Base-by-base conservation (phyloP, 441 rosid species). In the Adansonia grandidieri region DNA sequence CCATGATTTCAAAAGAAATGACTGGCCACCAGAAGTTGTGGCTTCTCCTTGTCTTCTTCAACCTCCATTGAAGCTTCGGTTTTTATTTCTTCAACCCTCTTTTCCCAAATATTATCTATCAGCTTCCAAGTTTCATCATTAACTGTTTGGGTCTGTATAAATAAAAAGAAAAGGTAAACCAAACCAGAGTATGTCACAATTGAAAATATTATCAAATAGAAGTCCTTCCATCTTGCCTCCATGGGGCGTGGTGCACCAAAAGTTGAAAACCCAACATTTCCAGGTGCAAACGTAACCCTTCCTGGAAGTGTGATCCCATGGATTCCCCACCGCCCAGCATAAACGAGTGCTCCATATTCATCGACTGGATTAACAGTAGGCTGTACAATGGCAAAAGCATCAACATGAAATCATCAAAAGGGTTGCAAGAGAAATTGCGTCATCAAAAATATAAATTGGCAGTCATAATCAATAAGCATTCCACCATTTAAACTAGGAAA, bases 291-390 rank as follows among this genome's bases (percentile, higher is more conserved):
- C 28, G 99, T 94, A 56, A 88, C 98, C 86, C 98, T 89, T 45
- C 98, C 99, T 0, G 99, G 98, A 63, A 94, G 95, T 1, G 94
- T 82, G 71, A 91, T 86, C 61, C 98, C 98, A 63, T 94, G 91
- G 77, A 92, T 87, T 67, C 98, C 99, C 99, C 98, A 96, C 82
- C 99, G 88, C 70, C 99, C 98, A 57, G 97, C 94, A 88, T 93
- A 93, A 74, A 96, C 85, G 44, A 94, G 86, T 68, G 97, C 93
- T 78, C 98, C 98, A 85, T 89, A 90, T 77, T 96, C 99, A 62
- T 96, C 98, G 5, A 96, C 82, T 20, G 95, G 91, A 70, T 82
- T 87, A 66, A 94, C 95, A 5, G 86, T 75, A 74, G 90, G 88
- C 98, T 96, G 87, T 37, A 81, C 74, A 66, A 80, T 17, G 42